A percentile compares a stretch with the other conserved stretches of the same genome.
Conservation (phyloP, 257 asterid genomes). For the Nicotiana noctiflora region DNA sequence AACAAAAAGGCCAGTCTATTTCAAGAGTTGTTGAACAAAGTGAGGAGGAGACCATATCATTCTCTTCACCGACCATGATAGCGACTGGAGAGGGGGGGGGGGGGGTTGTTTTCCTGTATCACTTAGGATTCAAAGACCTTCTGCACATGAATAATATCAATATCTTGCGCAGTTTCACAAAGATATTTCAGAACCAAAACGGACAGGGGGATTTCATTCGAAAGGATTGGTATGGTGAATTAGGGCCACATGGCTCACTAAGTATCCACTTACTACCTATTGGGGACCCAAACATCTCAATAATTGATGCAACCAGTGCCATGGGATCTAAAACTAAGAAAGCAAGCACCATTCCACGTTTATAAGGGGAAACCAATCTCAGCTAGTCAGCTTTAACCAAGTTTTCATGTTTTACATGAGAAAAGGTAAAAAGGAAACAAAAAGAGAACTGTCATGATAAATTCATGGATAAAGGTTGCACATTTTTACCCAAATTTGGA, state of each 20-base stretch:
- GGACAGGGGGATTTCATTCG: not conserved
- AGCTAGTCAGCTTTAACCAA: not conserved
- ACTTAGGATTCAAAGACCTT: not conserved
- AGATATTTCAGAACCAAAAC: not conserved
- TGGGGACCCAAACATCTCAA: not conserved
- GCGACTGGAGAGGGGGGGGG: not conserved
- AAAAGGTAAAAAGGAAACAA: not conserved
- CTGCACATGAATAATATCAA: not conserved
- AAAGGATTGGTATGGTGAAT: not conserved
- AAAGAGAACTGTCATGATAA: not conserved
- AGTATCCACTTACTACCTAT: not conserved
- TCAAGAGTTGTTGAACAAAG: not conserved
- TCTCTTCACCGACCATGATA: not conserved
- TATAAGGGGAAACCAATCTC: not conserved
- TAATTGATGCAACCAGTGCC: not conserved
- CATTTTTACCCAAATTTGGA: not conserved
- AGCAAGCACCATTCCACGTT: not conserved
- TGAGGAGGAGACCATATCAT: not conserved
- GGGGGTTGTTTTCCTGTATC: not conserved
- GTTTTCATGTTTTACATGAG: not conserved
- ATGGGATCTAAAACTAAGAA: not conserved
- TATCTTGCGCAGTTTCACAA: not conserved
- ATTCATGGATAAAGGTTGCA: slow-evolving; percentile 1
- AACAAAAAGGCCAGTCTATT: not conserved
- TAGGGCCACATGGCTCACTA: not conserved